A percentile compares a stretch with the other conserved stretches of the same genome.
These are phyloP conservation scores for Tulasnella sp. DNA, from an alignment of 768 basidiomycete genomes.

Conservation along the genomic window DNA sequence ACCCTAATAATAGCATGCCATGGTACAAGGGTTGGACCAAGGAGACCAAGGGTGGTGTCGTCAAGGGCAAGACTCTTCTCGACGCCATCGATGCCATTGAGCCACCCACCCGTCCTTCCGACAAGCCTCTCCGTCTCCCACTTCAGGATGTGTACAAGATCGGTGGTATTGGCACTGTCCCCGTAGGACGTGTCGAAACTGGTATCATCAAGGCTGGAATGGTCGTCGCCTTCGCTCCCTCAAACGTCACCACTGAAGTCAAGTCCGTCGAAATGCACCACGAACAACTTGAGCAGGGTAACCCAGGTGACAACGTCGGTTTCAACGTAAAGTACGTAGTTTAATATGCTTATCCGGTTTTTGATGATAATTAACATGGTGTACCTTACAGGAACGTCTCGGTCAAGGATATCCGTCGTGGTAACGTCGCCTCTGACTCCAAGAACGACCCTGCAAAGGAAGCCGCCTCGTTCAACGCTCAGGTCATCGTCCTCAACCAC, in stretches of 20 bases:
- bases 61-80: constrained; percentile 98
- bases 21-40: constrained; percentile 99
- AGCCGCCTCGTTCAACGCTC: constrained; percentile 97
- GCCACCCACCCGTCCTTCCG: constrained; percentile 88
- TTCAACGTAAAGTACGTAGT: constrained; percentile 86
- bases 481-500: constrained; percentile 99
- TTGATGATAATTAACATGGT: neutral
- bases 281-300: constrained; percentile 89
- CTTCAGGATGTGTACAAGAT: constrained; percentile 99
- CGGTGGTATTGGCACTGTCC: constrained; percentile 99
- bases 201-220: constrained; percentile 99
- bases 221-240: constrained; percentile 92
- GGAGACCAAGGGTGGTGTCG: constrained; percentile 84
- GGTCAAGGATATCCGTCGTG: constrained; percentile 99
- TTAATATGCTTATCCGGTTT: neutral
- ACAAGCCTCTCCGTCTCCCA: constrained; percentile 99
- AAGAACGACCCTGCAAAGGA: constrained; percentile 99
- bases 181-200: constrained; percentile 99
- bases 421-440: constrained; percentile 97
- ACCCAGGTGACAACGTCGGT: constrained; percentile 98
- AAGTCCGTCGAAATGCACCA: constrained; percentile 99
- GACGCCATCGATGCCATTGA: constrained; percentile 99
- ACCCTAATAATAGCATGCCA: constrained; percentile 54
- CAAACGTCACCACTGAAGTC: constrained; percentile 99
- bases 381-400: constrained; percentile 76